Base-by-base conservation (phyloP, 164 flowering plant species). In the Aristolochia californica region DNA sequence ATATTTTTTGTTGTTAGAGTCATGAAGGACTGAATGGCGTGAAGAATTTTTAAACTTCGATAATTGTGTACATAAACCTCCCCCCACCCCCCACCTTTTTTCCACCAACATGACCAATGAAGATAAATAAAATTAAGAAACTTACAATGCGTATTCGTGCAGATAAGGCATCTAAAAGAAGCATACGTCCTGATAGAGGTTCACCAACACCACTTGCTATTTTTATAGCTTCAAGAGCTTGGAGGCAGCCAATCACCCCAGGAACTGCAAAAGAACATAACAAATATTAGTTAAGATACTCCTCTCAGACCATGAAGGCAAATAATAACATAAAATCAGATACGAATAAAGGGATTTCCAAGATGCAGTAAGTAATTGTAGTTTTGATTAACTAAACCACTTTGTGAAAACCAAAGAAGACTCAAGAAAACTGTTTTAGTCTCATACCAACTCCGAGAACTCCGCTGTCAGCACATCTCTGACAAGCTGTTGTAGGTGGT, bases 391-490 rank as follows among this genome's bases (percentile, higher is more conserved):
- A 34, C 40, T 5, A 34, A 34, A 34, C 10, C 40, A 34, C 40
- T 34, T 34, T 2, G 10, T 34, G 22, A 22, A 48, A 48, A n/a
- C 22, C 30, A 24, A 23, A 1, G 2, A 22, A 52, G 14, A 52
- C 13, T 52, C 27, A 52, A 52, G 24, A 24, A 52, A 52, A 4
- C 5, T 45, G 48, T 47, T 47, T 34, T 34, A 34, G 1, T 48
- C 22, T 48, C 78, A 68, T 70, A 87, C 97, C 98, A 27, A 89
- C 97, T 66, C 98, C 98, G n/a, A 93, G 78, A 66, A 93, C 98
- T 53, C 98, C 98, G 78, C 89, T 84, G 69, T 93, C 98, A 4
- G 98, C 72, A 69, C 98, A 93, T 68, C 97, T 82, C 68, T 93
- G 97, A 48, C 98, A 93, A 57, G 97, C 97, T 15, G 91, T 71